Evolutionary conservation across 1,139 yeast species (phyloP).

Genomic region (Yamadazyma conglobata): DNA sequence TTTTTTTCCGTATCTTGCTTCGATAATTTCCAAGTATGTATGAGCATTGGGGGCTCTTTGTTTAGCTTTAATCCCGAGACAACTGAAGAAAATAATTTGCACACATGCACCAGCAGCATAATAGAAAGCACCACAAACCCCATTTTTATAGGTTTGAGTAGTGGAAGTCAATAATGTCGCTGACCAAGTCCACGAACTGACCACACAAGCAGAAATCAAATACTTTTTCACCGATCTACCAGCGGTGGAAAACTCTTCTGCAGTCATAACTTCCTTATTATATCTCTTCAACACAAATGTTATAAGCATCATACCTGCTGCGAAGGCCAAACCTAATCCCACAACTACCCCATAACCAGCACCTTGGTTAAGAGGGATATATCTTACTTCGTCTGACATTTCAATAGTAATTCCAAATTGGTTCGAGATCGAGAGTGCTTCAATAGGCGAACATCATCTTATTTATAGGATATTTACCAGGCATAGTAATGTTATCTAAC

Average conservation of each 20-base stretch:
- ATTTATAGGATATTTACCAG: too few species aligned
- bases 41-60: slow-evolving; percentile 58
- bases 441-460: too few species aligned
- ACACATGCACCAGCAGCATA: slow-evolving; percentile 53
- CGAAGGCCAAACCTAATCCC: slow-evolving; percentile 82
- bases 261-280: slow-evolving; percentile 77
- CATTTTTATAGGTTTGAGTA: slow-evolving; percentile 73
- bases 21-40: slow-evolving; percentile 53
- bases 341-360: slow-evolving; percentile 94
- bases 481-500: too few species aligned
- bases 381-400: slow-evolving; percentile 3
- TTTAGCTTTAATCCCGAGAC: slow-evolving; percentile 54
- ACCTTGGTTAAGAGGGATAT: slow-evolving; percentile 48
- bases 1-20: slow-evolving; percentile 47
- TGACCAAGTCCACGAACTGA: slow-evolving; percentile 94
- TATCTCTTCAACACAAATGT: slow-evolving; percentile 70
- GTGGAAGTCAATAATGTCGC: slow-evolving; percentile 78
- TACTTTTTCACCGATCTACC: slow-evolving; percentile 83
- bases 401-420: too few species aligned
- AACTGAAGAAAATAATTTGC: slow-evolving; percentile 50
- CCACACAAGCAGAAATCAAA: slow-evolving; percentile 81
- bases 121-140: slow-evolving; percentile 57
- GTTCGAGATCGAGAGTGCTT: too few species aligned
- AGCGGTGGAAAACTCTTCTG: slow-evolving; percentile 88
- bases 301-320: slow-evolving; percentile 72